Conservation (phyloP, 148 eudicot species). For the Rhododendron kiyosumense region DNA sequence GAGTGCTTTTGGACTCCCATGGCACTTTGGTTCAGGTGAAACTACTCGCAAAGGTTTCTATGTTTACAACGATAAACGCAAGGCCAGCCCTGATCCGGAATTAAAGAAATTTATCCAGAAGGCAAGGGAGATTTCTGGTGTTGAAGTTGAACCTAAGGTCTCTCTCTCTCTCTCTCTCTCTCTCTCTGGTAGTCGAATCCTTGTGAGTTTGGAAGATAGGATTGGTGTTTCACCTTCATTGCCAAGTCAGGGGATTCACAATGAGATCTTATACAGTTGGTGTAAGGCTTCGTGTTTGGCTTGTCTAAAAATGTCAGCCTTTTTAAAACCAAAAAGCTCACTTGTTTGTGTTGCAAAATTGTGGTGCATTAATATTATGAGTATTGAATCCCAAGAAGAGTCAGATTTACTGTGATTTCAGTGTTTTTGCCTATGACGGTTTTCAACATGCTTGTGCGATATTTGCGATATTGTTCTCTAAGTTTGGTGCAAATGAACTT, state of each 20-base stretch:
- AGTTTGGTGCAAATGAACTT: conserved; percentile 6
- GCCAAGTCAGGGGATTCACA: neutral
- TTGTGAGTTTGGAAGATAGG: neutral
- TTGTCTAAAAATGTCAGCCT: neutral
- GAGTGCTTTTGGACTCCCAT: neutral
- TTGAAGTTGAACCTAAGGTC: conserved; percentile 72
- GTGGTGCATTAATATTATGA: neutral
- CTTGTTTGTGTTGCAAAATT: neutral
- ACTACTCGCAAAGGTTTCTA: conserved; percentile 87
- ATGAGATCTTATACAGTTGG: neutral
- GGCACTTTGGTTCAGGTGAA: conserved; percentile 59
- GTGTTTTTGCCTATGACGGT: neutral
- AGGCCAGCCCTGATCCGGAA: conserved; percentile 84
- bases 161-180: conserved; percentile 6
- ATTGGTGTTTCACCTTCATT: neutral
- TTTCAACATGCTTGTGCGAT: neutral
- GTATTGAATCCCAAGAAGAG: neutral
- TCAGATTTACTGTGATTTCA: neutral
- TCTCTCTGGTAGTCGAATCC: neutral
- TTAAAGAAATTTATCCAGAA: conserved; percentile 67
- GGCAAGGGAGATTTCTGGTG: conserved; percentile 79
- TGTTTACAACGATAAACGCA: conserved; percentile 67
- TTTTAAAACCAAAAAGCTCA: neutral
- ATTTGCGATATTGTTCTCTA: neutral
- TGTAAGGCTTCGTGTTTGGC: neutral